Conservation (phyloP, 805 yeast species). For the Kodamaea laetipori region DNA sequence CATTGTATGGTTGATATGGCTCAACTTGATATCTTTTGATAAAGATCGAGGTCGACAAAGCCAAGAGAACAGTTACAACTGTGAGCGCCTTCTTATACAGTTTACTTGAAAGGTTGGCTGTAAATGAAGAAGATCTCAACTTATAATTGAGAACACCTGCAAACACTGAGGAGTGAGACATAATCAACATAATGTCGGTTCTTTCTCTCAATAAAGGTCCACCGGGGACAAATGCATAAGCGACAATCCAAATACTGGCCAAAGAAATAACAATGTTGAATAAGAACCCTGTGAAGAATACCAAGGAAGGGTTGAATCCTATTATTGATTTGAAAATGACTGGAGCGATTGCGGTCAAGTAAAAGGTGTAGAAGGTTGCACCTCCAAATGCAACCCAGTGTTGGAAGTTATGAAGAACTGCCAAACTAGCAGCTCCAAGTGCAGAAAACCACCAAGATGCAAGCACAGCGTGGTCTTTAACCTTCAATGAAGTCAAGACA, state of each 20-base stretch:
- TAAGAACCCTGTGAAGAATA: conserved; percentile 52
- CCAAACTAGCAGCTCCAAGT: conserved; percentile 52
- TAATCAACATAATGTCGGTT: conserved; percentile 69
- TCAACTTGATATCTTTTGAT: conserved; percentile 61
- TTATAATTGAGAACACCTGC: conserved; percentile 51
- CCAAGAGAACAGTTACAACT: conserved; percentile 46
- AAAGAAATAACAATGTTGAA: conserved; percentile 58
- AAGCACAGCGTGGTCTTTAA: conserved; percentile 25
- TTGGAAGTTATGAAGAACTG: conserved; percentile 49
- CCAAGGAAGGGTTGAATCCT: conserved; percentile 55
- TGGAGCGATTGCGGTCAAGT: conserved; percentile 64
- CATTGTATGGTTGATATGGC: conserved; percentile 57
- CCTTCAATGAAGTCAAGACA: conserved; percentile 27
- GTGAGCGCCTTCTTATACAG: conserved; percentile 28
- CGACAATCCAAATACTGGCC: conserved; percentile 95
- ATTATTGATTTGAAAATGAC: conserved; percentile 58
- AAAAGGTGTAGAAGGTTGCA: conserved; percentile 61
- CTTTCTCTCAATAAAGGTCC: conserved; percentile 88
- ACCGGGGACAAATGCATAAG: conserved; percentile 97
- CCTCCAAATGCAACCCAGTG: conserved; percentile 81
- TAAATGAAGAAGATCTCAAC: conserved; percentile 21
- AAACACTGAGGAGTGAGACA: conserved; percentile 55
- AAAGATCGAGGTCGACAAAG: conserved; percentile 56
- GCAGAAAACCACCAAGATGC: conserved; percentile 32
- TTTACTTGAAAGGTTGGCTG: conserved; percentile 18